Percentiles rank a stretch among this genome's conserved stretches.
Evolutionary conservation across 2,329 filamentous ascomycete species (phyloP).

Genomic region (Passalora sequoiae): DNA sequence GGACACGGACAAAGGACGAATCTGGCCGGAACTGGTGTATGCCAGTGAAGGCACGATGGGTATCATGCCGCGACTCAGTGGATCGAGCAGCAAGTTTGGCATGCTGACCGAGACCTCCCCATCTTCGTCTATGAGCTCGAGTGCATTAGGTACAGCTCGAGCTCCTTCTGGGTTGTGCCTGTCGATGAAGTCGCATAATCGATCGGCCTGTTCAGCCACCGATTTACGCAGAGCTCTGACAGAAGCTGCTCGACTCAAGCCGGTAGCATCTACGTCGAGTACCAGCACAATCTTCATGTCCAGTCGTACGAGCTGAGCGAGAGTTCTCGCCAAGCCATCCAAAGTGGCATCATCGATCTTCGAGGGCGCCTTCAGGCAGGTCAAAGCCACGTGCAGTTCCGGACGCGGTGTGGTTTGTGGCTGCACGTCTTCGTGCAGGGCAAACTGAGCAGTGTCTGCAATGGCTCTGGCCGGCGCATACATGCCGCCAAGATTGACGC

Average conservation of each 20-base stretch:
- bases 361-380: constrained; percentile 76
- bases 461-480: constrained; percentile 56
- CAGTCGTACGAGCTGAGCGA: constrained; percentile 75
- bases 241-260: constrained; percentile 18
- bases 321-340: constrained; percentile 70
- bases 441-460: constrained; percentile 56
- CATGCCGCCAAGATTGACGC: constrained; percentile 58
- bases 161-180: constrained; percentile 62
- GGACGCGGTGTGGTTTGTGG: constrained; percentile 37
- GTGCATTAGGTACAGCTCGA: constrained; percentile 58
- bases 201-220: constrained; percentile 58
- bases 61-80: constrained; percentile 63
- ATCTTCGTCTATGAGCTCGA: constrained; percentile 33
- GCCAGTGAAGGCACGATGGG: constrained; percentile 64
- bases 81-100: constrained; percentile 54
- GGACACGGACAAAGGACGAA: constrained; percentile 49
- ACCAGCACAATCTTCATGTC: constrained; percentile 80
- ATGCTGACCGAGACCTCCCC: constrained; percentile 39
- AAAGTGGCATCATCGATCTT: constrained; percentile 63
- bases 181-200: constrained; percentile 71
- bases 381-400: constrained; percentile 69
- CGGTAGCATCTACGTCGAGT: constrained; percentile 66
- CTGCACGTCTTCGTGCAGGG: constrained; percentile 44
- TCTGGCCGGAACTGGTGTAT: constrained; percentile 50
- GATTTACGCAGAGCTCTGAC: constrained; percentile 19